Evolutionary conservation across 1,139 yeast genomes (phyloP).

Genomic region (Pichia kudriavzevii): DNA sequence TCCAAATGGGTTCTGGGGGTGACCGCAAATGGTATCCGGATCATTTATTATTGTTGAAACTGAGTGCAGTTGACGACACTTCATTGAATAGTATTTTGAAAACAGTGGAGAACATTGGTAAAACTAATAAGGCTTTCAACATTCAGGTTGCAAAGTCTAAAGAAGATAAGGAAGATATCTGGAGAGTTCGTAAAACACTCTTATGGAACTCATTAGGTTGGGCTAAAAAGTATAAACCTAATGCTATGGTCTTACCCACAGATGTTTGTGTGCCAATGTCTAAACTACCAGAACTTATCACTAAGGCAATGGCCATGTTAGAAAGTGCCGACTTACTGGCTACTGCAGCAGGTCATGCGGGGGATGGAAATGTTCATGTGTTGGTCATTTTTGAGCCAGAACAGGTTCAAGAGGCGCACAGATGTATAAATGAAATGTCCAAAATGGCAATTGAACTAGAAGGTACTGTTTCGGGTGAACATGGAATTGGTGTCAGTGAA

Average conservation of each 20-base stretch:
- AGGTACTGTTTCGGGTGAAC: conserved; percentile 61
- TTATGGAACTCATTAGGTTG: conserved; percentile 37
- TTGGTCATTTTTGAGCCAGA: conserved; percentile 39
- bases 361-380: conserved; percentile 53
- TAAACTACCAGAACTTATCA: conserved; percentile 37
- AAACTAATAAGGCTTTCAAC: conserved; percentile 25
- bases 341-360: conserved; percentile 52
- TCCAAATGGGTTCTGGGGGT: conserved; percentile 40
- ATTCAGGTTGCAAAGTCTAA: conserved; percentile 27
- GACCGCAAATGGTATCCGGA: conserved; percentile 58
- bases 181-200: conserved; percentile 41
- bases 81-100: conserved; percentile 20
- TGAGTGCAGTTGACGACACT: conserved; percentile 47
- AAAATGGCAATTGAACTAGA: conserved; percentile 40
- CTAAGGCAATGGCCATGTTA: conserved; percentile 43
- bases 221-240: conserved; percentile 32
- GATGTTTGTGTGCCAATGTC: conserved; percentile 54
- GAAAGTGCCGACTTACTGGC: conserved; percentile 38
- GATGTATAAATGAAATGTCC: conserved; percentile 44
- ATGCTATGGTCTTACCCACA: conserved; percentile 49
- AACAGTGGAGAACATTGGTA: conserved; percentile 21
- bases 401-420: conserved; percentile 29
- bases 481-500: conserved; percentile 51
- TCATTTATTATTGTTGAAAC: conserved; percentile 70
- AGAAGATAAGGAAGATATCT: conserved; percentile 34